A percentile compares a stretch with the other conserved stretches of the same genome.
Evolutionary conservation across 805 yeast genomes (phyloP).

Genomic region (Diddensiella caesifluorescens): DNA sequence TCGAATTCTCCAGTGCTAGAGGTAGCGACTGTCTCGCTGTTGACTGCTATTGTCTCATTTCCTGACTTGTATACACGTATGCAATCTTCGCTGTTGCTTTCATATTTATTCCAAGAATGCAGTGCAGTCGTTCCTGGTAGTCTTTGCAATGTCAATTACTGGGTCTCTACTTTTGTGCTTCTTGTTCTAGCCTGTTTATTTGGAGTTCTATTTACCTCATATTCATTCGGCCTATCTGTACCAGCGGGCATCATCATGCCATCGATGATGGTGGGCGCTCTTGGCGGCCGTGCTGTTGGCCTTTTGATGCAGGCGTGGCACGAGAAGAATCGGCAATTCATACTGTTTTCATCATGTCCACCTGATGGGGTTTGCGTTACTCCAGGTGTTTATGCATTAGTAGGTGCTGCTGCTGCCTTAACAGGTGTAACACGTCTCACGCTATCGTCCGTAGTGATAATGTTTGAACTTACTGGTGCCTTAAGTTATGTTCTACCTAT

Average conservation of each 20-base stretch:
- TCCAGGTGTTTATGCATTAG: constrained; percentile 83
- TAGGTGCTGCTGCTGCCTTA: constrained; percentile 79
- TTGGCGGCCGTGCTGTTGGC: constrained; percentile 87
- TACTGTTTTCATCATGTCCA: constrained; percentile 37
- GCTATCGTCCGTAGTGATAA: constrained; percentile 70
- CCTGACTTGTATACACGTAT: constrained; percentile 50
- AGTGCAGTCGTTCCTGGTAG: constrained; percentile 29
- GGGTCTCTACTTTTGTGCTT: constrained; percentile 21
- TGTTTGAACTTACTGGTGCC: constrained; percentile 84
- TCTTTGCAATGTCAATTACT: constrained; percentile 24
- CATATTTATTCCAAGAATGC: constrained; percentile 70
- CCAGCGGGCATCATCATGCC: constrained; percentile 99
- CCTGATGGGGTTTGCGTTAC: constrained; percentile 55
- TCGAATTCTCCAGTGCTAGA: constrained; percentile 39
- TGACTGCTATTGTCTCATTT: constrained; percentile 52
- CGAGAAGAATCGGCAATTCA: constrained; percentile 33
- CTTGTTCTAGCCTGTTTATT: constrained; percentile 40
- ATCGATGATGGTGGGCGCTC: constrained; percentile 94
- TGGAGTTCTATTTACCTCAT: constrained; percentile 58
- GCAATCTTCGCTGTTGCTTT: constrained; percentile 52
- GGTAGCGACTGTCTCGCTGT: constrained; percentile 41
- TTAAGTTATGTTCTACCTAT: constrained; percentile 77
- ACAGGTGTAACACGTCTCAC: constrained; percentile 79
- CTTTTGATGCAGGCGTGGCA: constrained; percentile 53
- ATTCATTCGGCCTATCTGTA: constrained; percentile 61